phyloP scores from a whole-genome alignment of 768 basidiomycete species.

The Gymnopilus junonius region DNA sequence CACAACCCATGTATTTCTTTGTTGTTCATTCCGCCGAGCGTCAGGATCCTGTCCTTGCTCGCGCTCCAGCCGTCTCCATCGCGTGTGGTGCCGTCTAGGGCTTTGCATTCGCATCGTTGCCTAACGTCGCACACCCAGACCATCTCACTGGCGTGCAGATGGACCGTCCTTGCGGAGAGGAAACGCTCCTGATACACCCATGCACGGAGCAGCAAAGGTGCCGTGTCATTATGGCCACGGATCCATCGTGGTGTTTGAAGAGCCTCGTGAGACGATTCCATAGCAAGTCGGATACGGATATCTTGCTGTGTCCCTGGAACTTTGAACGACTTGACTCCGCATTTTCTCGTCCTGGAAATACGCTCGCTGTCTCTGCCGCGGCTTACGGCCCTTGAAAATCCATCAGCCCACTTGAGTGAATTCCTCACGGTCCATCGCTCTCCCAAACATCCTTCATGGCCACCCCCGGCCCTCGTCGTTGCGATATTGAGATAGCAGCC shows the following conservation, averaged over 20 bases:
- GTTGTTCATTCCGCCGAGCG: background rate
- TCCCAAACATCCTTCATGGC: constrained; percentile 12
- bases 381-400: constrained; percentile 9
- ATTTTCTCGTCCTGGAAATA: constrained; percentile 11
- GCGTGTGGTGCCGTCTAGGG: constrained; percentile 11
- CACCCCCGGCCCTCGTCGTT: constrained; percentile 17
- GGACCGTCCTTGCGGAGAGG: constrained; percentile 13
- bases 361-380: background rate
- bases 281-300: constrained; percentile 12
- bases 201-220: constrained; percentile 16
- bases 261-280: constrained; percentile 17
- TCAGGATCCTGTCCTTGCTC: constrained; percentile 14
- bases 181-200: constrained; percentile 21
- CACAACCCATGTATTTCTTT: constrained; percentile 15
- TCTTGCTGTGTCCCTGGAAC: constrained; percentile 9
- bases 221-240: constrained; percentile 4
- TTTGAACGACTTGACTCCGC: constrained; percentile 12
- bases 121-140: constrained; percentile 16
- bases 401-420: constrained; percentile 12
- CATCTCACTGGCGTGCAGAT: constrained; percentile 18
- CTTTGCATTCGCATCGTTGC: constrained; percentile 18
- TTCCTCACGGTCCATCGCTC: constrained; percentile 13
- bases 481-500: constrained; percentile 19
- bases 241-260: constrained; percentile 19
- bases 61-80: constrained; percentile 20